Evolutionary conservation across 352 stramenopile genomes (phyloP).

Genomic region (Phytopythium litorale): DNA sequence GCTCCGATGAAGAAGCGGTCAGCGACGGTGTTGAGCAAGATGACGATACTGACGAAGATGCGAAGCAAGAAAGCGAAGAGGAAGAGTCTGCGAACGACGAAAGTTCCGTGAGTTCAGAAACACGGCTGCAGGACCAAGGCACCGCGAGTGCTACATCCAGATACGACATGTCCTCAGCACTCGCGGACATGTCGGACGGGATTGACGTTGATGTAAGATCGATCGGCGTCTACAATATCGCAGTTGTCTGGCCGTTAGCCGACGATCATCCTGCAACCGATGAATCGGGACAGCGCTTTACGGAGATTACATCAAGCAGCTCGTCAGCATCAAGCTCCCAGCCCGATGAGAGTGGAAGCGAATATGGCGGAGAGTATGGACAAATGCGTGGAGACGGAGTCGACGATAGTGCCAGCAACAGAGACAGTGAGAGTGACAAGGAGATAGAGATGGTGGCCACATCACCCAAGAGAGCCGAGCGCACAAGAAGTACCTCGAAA

Average conservation of each 20-base stretch:
- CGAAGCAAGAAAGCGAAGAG: neutral
- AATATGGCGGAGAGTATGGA: neutral
- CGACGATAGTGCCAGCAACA: neutral
- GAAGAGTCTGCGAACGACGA: neutral
- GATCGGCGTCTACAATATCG: conserved; percentile 55
- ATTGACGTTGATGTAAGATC: conserved; percentile 36
- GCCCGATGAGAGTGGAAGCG: neutral
- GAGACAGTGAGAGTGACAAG: neutral
- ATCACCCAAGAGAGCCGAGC: neutral
- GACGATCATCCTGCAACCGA: conserved; percentile 1
- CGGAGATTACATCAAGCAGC: neutral
- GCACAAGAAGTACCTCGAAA: neutral
- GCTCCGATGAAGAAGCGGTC: neutral
- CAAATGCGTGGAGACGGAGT: neutral
- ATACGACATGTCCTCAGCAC: neutral
- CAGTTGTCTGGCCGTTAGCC: conserved; percentile 28
- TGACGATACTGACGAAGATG: neutral
- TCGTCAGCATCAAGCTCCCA: neutral
- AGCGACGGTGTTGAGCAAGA: conserved; percentile 1
- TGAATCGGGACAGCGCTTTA: neutral
- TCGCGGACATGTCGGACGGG: neutral
- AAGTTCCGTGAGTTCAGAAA: neutral
- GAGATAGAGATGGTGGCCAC: neutral
- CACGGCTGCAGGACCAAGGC: neutral
- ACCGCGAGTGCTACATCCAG: neutral